phyloP scores from a whole-genome alignment of 202 grass and related monocot species.

The Carex arenaria region DNA sequence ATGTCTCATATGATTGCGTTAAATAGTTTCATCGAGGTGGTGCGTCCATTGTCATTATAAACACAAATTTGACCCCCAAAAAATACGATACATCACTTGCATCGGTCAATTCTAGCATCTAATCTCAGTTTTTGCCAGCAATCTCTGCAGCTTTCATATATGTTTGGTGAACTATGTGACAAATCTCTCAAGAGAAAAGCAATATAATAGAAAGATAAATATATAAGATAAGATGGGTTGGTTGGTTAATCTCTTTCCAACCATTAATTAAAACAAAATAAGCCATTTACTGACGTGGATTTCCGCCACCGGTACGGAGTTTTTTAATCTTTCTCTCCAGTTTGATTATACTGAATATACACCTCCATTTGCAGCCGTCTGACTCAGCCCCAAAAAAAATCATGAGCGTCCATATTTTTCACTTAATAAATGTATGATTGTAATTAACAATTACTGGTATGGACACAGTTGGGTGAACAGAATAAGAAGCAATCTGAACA shows the following conservation, averaged over 20 bases:
- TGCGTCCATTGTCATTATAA: not conserved
- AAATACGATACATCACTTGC: not conserved
- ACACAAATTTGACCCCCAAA: not conserved
- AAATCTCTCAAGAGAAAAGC: slow-evolving; percentile 21
- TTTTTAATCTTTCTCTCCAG: not conserved
- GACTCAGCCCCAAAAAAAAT: not conserved
- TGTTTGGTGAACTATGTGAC: slow-evolving; percentile 48
- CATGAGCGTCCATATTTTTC: too few relatives aligned
- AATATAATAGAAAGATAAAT: slow-evolving; percentile 43
- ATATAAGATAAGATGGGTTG: slow-evolving; percentile 54
- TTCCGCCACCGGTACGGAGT: not conserved
- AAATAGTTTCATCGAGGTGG: not conserved
- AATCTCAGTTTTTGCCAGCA: not conserved
- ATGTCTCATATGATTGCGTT: not conserved
- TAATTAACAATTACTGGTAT: too few relatives aligned
- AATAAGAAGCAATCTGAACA: not conserved
- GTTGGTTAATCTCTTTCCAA: slow-evolving; percentile 65
- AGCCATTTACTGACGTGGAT: not conserved
- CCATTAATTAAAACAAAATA: not conserved
- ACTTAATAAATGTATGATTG: too few relatives aligned
- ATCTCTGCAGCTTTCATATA: not conserved
- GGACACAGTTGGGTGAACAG: too few relatives aligned
- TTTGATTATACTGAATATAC: not conserved
- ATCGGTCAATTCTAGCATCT: not conserved
- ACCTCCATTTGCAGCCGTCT: not conserved